Evolutionary conservation across 805 yeast species (phyloP), one percentile per base, ranked within the genome.

Genomic region (Saccharomycopsis fermentans): DNA sequence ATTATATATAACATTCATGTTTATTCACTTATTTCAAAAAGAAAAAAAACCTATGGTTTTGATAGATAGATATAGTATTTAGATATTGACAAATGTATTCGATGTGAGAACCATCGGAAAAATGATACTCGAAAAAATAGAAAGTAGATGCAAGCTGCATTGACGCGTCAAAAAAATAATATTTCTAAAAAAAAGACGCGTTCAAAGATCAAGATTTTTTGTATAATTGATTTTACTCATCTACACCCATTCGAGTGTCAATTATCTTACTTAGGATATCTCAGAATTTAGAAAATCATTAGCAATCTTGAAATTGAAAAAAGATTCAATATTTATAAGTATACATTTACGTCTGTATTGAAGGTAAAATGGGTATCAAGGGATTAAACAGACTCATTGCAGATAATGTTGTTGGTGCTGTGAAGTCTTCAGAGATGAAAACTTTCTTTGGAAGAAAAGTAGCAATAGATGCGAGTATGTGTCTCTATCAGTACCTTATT

Each of bases 381-480:
- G 97, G 99, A 12, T 79, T 94, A 52, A 90, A 86, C 67, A 90
- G 90, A 59, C 78, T 95, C 52, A 82, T 94, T 35, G 80, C 90
- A 50, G 99, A 94, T 68, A 85, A 92, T 69, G 96, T 96, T 1
- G 96, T 97, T 0, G 71, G 73, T 16, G 90, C 98, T 1, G 81
- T 89, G 63, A 81, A 81, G 63, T 81, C 83, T 58, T 80, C 81
- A 59, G 96, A 90, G 64, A 85, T 92, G 75, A 92, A 92, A 72
- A 77, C 87, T 16, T 80, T 90, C 53, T 86, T 88, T 67, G 99
- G 99, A 1, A 77, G 98, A 52, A 94, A 94, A 74, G 96, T 94
- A n/a, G 99, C 99, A 60, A 91, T 94, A 61, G 79, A 87, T 73
- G 95, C 96, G 2, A 91, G 98, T 9, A 94, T 94, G 99, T 90